These are phyloP conservation scores for Monosporascus sp. DNA, from an alignment of 2,329 filamentous ascomycete species.

Conservation along the genomic window DNA sequence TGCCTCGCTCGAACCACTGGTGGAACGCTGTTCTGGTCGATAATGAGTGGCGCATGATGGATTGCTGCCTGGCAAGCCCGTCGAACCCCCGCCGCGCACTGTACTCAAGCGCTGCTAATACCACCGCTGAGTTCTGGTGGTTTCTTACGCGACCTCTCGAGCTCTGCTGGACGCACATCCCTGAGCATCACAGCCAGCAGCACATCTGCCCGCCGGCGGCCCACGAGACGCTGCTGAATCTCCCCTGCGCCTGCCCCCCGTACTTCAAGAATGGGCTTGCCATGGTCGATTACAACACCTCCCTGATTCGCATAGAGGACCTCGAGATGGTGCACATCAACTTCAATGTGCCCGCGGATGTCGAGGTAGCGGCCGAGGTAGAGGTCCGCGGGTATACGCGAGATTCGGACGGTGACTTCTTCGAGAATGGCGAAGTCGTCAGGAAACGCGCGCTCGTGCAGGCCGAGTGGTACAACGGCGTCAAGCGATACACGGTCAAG, in stretches of 20 bases:
- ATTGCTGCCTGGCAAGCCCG: constrained; percentile 85
- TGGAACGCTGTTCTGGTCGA: constrained; percentile 96
- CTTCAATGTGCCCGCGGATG: constrained; percentile 79
- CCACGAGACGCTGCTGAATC: constrained; percentile 77
- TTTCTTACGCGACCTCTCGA: constrained; percentile 88
- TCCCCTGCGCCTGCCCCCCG: constrained; percentile 80
- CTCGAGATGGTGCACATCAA: constrained; percentile 90
- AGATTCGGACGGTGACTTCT: constrained; percentile 85
- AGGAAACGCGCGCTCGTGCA: constrained; percentile 86
- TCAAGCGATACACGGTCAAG: constrained; percentile 91
- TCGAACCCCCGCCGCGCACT: constrained; percentile 76
- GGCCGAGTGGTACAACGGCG: constrained; percentile 81
- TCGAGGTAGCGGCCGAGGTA: constrained; percentile 89
- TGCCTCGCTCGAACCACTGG: constrained; percentile 91
- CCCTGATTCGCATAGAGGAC: constrained; percentile 77
- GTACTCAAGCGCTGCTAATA: constrained; percentile 69
- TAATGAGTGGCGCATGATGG: constrained; percentile 93
- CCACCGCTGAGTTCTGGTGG: constrained; percentile 81
- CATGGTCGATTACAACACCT: constrained; percentile 88
- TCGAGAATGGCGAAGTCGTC: constrained; percentile 84
- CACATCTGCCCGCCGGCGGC: constrained; percentile 87
- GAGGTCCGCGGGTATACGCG: constrained; percentile 76
- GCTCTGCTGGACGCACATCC: constrained; percentile 93
- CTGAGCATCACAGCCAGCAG: constrained; percentile 80
- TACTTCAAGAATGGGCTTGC: constrained; percentile 81